A percentile compares a stretch with the other conserved stretches of the same genome.
These are phyloP conservation scores for Dalbergia oliveri DNA, from an alignment of 306 rosid species.

Conservation along the genomic window DNA sequence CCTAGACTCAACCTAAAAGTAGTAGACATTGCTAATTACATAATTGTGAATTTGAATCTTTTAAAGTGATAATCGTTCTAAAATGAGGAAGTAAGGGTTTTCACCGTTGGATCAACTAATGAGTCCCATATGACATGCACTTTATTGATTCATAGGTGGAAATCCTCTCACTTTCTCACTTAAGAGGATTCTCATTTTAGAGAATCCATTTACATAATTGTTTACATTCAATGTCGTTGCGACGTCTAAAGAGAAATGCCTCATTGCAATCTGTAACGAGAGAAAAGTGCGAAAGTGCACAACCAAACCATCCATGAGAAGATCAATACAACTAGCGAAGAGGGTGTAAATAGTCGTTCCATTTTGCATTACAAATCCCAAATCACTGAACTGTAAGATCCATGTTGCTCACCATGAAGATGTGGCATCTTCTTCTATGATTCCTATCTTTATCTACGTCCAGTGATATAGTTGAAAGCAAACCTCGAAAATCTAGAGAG, in stretches of 20 bases:
- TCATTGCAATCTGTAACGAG: background rate
- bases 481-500: conserved; percentile 62
- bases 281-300: background rate
- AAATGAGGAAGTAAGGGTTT: too few relatives aligned
- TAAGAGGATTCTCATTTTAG: too few relatives aligned
- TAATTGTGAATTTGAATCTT: background rate
- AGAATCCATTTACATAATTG: background rate
- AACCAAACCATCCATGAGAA: conserved; percentile 12
- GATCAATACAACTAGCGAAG: conserved; percentile 1
- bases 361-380: conserved; percentile 27
- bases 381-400: background rate
- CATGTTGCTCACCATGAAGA: conserved; percentile 42
- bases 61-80: too few relatives aligned
- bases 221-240: background rate
- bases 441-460: conserved; percentile 56
- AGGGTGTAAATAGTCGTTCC: background rate
- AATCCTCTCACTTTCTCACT: too few relatives aligned
- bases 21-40: background rate
- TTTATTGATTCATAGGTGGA: too few relatives aligned
- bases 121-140: too few relatives aligned
- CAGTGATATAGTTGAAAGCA: conserved; percentile 60
- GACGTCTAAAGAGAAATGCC: conserved; percentile 14
- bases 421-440: background rate
- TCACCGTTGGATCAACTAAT: too few relatives aligned
- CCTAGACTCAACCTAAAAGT: background rate